Percentiles rank a stretch among this genome's conserved stretches.
phyloP scores from a whole-genome alignment of 176 grass and related monocot species.

The Oryza coarctata region DNA sequence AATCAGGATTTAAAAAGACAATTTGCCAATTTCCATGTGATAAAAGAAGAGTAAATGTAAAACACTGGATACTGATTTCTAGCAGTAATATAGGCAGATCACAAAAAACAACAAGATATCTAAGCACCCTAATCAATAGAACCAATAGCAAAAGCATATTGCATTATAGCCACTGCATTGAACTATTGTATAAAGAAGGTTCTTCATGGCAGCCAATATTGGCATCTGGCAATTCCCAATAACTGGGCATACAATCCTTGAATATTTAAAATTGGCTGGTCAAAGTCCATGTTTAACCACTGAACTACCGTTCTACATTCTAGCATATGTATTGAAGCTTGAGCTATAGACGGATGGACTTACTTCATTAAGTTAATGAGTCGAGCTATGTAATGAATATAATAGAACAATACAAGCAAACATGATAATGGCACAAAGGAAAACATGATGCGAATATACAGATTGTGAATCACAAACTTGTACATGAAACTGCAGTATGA shows the following conservation, averaged over 20 bases:
- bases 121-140: not conserved
- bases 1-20: not conserved
- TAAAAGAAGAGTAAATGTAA: not conserved
- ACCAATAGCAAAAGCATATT: not conserved
- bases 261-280: not conserved
- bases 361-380: not conserved
- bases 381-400: not conserved
- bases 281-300: not conserved
- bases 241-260: not conserved
- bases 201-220: not conserved
- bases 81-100: not conserved
- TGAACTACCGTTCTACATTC: not conserved
- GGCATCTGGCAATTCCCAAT: not conserved
- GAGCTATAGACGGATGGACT: not conserved
- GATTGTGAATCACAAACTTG: not conserved
- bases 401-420: slow-evolving; percentile 9
- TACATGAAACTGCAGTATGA: not conserved
- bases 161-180: not conserved
- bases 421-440: too few species aligned
- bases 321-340: not conserved
- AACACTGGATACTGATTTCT: not conserved
- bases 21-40: not conserved
- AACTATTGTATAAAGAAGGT: not conserved
- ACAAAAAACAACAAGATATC: not conserved
- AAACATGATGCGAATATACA: not conserved